Base-by-base conservation (phyloP, 345 rosid species). In the Turritis glabra region DNA sequence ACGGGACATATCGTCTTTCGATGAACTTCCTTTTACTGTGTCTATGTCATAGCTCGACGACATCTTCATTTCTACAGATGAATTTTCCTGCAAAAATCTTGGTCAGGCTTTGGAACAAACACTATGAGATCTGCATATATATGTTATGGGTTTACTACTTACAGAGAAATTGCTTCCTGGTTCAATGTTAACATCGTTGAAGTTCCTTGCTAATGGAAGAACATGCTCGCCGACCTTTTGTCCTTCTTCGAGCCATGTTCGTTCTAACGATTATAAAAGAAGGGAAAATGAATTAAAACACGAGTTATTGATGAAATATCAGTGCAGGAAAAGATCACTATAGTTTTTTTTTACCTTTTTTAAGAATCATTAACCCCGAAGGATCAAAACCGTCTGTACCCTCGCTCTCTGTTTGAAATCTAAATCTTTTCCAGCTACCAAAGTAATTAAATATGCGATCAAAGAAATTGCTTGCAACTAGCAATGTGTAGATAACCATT, bases 391-490 rank as follows among this genome's bases (percentile, higher is more conserved):
- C 99, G 67, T 89, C 95, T 73, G 85, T 81, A 74, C 89, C 96
- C 63, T 92, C 96, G 3, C 85, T 87, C 70, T 92, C 98, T 3
- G 91, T 87, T 84, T 86, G 97, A 79, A 90, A 87, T 64, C 83
- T 80, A 77, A 89, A 87, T 82, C 89, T 80, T 86, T 90, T 96
- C 98, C 98, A 96, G 84, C 84, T 89, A 69, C 98, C 99, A 59
- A 96, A 88, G 87, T 90, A 96, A 76, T 77, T 86, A 69, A 92
- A 86, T 56, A 96, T 80, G 33, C 92, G 95, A 71, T 89, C 87
- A 73, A 92, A 96, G 80, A 96, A 96, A 77, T 90, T 92, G 89
- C 97, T 86, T 40, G 94, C 96, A 68, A 96, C 92, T 84, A 96
- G 74, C 50, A 92, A 61, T 38, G 99, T 92, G 85, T 90, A 96